Base-by-base conservation (phyloP, 2,329 filamentous ascomycete species). In the Didymella arachidicola region DNA sequence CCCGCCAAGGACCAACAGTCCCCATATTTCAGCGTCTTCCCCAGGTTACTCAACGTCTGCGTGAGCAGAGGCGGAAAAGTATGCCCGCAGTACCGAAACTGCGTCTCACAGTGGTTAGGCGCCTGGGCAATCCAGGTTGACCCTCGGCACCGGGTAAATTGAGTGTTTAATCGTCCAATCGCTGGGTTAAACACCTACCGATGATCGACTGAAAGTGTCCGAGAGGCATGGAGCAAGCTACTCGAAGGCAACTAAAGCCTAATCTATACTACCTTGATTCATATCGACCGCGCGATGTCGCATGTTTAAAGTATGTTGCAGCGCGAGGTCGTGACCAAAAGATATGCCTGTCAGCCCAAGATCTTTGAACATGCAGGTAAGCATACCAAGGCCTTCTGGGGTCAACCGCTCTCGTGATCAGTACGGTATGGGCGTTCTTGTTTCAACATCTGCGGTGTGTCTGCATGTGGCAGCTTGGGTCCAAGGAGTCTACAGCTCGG, bases 131-230 rank as follows among this genome's bases (percentile, higher is more conserved):
- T 26, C 53, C 42, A 55, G 59, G 53, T 29, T 57, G 46, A 41
- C 38, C 39, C 61, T 69, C 67, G 65, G 68, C 65, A 55, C 67
- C 67, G 68, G 68, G 46, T 70, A 70, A 69, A 68, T 65, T 56
- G 57, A 12, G 29, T n/a, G 14, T 47, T 46, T 46, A 53, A 36
- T 63, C 57, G 59, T 61, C 68, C 68, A 70, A 68, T 70, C 27
- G 52, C 51, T 53, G 57, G 61, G 51, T 53, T 42, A 41, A 51
- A 39, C 43, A 54, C 56, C 44, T 59, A 60, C 64, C 61, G 59
- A 68, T 47, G 42, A 59, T 58, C 43, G 22, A 57, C 54, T 54
- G 53, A 55, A 53, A 49, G 38, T 53, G 34, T 25, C 50, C 45
- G 39, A 48, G 44, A 53, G 29, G 45, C 30, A 18, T 53, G 41